Percentiles rank a stretch among this genome's conserved stretches.
These are phyloP conservation scores for Phytopythium ostracodes DNA, from an alignment of 352 stramenopile genomes.

Conservation along the genomic window DNA sequence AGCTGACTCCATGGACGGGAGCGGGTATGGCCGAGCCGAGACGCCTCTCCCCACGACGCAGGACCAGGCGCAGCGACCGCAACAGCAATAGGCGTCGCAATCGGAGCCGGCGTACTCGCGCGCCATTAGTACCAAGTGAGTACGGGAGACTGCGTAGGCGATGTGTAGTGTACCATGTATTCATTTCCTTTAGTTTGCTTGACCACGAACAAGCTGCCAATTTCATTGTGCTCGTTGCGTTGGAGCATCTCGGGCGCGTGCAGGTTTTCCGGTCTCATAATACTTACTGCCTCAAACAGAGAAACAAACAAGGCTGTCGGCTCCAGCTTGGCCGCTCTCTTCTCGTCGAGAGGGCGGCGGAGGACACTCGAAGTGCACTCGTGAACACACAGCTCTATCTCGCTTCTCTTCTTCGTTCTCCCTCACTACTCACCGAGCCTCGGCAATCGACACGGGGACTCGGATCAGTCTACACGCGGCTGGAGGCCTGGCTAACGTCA, in stretches of 20 bases:
- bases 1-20: not conserved
- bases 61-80: not conserved
- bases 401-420: not conserved
- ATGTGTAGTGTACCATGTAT: not conserved
- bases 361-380: not conserved
- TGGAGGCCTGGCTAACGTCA: not conserved
- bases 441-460: not conserved
- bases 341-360: not conserved
- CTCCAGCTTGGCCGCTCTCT: not conserved
- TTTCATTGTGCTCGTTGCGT: constrained; percentile 3
- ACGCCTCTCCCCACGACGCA: constrained; percentile 2
- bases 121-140: not conserved
- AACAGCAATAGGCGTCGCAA: not conserved
- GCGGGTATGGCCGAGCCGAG: not conserved
- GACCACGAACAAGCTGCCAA: not conserved
- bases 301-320: not conserved
- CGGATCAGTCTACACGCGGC: too few relatives aligned
- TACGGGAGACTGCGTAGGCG: not conserved
- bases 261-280: too few relatives aligned
- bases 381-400: not conserved
- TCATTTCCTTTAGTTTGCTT: not conserved
- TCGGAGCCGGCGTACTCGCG: not conserved
- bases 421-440: not conserved
- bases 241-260: not conserved
- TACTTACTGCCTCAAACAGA: too few relatives aligned